Evolutionary conservation across 805 yeast genomes (phyloP), one percentile per base, ranked within the genome.

Genomic region (Schizosaccharomyces japonicus): DNA sequence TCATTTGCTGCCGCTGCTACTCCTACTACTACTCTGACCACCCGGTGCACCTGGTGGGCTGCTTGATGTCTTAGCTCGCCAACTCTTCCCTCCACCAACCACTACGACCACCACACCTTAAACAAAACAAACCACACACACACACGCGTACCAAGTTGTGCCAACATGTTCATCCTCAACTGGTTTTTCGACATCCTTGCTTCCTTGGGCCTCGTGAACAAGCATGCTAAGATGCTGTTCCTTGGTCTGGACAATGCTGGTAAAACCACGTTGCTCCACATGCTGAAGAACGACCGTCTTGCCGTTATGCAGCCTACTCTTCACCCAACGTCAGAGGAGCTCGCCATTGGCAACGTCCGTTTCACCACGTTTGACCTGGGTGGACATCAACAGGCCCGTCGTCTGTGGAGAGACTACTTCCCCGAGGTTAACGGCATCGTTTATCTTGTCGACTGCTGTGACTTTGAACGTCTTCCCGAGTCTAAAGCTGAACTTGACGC

Each of bases 381-480:
- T 65, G 99, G 99, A 40, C 99, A 90, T 69, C 78, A 75, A 63
- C 95, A 87, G 67, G 96, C 99, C 46, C 85, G 99, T 68, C 83
- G 98, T 67, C 76, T 90, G 60, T 90, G 99, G 99, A 85, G 85
- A 62, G 96, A 90, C 63, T 90, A 90, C 65, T 90, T 90, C 78
- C 99, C 99, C 50, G 99, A 90, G 67, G 99, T 90, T 46, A 81
- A 84, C 63, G 98, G 95, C 49, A 90, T 90, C 55, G 96, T 90
- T 29, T 90, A 80, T 64, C 69, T 90, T 50, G 95, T 90, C 29
- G 99, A 90, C 63, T 92, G 94, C 49, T 96, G 96, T 49, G 98
- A 90, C 61, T 78, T 90, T 33, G 94, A 78, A 62, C 79, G 99
- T 65, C 80, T 90, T 57, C 80, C 80, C 55, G 99, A 90, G 69